Conservation (phyloP, 1,139 yeast species). For the Diutina neorugosa region DNA sequence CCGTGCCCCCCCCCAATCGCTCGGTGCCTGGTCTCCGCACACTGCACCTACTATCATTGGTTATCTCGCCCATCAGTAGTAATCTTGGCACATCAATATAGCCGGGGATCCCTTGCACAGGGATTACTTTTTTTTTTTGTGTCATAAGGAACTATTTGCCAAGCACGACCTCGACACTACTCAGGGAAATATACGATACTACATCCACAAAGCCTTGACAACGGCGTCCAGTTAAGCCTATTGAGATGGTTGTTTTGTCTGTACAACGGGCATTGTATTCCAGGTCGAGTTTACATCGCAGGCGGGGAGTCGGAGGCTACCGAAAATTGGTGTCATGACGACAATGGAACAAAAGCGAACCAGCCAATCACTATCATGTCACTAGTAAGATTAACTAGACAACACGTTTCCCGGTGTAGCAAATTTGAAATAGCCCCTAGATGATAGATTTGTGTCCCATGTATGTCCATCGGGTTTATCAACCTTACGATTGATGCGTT, state of each 20-base stretch:
- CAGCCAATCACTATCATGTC: background rate
- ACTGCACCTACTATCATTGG: background rate
- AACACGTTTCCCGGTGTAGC: too few species aligned
- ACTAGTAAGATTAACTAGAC: background rate
- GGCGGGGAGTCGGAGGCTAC: background rate
- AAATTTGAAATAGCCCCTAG: too few species aligned
- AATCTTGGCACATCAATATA: background rate
- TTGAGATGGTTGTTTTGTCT: background rate
- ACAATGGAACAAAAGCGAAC: background rate
- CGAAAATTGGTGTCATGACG: background rate
- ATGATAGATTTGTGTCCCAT: too few species aligned
- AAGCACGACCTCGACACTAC: background rate
- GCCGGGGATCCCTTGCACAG: background rate
- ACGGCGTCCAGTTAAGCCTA: too few species aligned
- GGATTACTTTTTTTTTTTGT: background rate
- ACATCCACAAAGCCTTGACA: background rate
- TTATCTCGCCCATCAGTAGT: background rate
- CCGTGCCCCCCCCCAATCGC: background rate
- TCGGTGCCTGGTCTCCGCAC: background rate
- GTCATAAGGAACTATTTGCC: background rate
- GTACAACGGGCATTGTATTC: background rate
- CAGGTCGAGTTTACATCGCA: background rate
- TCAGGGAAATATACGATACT: background rate
- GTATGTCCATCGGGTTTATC: too few species aligned
- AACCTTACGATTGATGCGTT: too few species aligned